Base-by-base conservation (phyloP, 139 green algal species). In the Micromonas pusilla region DNA sequence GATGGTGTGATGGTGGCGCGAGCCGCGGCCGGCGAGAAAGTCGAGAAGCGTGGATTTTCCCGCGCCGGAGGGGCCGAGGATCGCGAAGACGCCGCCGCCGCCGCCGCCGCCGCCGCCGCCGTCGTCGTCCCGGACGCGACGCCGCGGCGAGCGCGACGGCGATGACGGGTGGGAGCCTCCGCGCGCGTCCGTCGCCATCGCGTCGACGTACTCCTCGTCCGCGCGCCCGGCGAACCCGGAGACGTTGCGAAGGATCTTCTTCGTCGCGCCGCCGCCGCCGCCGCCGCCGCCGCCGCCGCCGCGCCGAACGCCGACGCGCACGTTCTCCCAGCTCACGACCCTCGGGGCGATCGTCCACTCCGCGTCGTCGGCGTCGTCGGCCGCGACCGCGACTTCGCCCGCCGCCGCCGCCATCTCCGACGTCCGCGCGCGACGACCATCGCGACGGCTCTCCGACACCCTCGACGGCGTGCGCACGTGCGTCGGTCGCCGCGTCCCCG, bases 31-130 rank as follows among this genome's bases (percentile, higher is more conserved):
- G 3, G 78, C 54, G 38, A 87, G 70, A 2, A 71, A 52, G 37
- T 87, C 83, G 21, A 87, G 62, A 25, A 87, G 80, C 23, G 83
- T 87, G 23, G 77, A 82, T 33, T 87, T 87, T 21, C 83, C 83
- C 25, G 82, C 83, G 32, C 83, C 83, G 45, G 65, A 80, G 6
- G 83, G 83, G 2, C 83, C 83, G 30, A 87, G 65, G 20, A 86
- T 39, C 1, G 83, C 83, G 39, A 84, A 75, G 23, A 87, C 52
- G 26, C 83, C 68, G 45, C 37, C 1, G 21, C 30, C 68, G 6
- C 36, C 37, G 36, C 1, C 13, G 30, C 52, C 66, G 16, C 16
- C 20, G 31, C 52, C 66, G 31, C 26, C 66, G 30, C 62, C 68
- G 66, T 72, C 66, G 25, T 72, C 28, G 28, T 52, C 66, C 19